Percentiles rank a stretch among this genome's conserved stretches.
These are phyloP conservation scores for Kurtzmaniella natalensis DNA, from an alignment of 1,139 yeast genomes.

Conservation along the genomic window DNA sequence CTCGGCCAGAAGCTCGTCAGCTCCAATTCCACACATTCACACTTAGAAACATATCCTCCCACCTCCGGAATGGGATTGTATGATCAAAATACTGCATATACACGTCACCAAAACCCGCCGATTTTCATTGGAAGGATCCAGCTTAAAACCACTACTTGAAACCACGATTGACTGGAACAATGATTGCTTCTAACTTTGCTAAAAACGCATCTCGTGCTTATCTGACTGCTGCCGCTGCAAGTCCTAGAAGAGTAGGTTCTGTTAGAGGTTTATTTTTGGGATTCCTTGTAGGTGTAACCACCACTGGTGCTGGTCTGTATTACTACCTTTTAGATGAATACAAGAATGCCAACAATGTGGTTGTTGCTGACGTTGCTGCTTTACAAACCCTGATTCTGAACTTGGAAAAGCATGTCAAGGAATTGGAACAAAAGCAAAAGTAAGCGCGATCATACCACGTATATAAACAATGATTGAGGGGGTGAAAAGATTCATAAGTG, in stretches of 20 bases:
- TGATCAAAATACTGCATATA: too few species aligned
- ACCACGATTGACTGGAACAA: background rate
- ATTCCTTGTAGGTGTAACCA: constrained; percentile 69
- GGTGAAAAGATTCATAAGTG: too few species aligned
- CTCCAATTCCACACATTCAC: too few species aligned
- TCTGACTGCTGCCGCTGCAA: constrained; percentile 19
- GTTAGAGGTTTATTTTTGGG: constrained; percentile 71
- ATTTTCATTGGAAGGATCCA: background rate
- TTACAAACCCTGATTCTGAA: constrained; percentile 64
- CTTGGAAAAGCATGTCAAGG: constrained; percentile 62
- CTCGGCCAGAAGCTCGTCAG: too few species aligned
- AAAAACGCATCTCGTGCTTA: constrained; percentile 26
- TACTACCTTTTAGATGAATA: constrained; percentile 76
- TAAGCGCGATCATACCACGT: too few species aligned
- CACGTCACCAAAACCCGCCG: too few species aligned
- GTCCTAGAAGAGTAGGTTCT: constrained; percentile 46
- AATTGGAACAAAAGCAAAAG: constrained; percentile 42
- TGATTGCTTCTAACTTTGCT: constrained; percentile 17
- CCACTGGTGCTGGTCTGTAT: constrained; percentile 73
- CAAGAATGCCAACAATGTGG: constrained; percentile 65
- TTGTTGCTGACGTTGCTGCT: constrained; percentile 69
- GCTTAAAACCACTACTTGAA: background rate
- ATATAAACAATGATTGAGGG: too few species aligned
- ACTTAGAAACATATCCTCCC: too few species aligned
- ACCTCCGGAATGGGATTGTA: too few species aligned